phyloP scores from a whole-genome alignment of 106 monocot genomes.

The Chionographis japonica region DNA sequence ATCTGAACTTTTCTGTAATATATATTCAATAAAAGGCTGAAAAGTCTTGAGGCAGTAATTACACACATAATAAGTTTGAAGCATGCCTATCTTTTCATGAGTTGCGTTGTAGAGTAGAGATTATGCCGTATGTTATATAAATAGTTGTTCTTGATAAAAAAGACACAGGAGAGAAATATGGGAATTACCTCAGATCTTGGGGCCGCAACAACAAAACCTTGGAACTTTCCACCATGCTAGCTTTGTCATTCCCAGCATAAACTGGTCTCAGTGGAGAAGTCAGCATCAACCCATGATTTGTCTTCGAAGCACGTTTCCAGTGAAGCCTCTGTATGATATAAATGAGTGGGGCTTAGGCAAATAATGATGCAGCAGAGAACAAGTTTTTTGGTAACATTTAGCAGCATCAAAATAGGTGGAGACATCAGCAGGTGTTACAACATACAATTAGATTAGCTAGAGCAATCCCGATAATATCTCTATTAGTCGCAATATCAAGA shows the following conservation, averaged over 20 bases:
- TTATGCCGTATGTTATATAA: no score
- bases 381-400: not conserved
- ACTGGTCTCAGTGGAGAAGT: conserved; percentile 56
- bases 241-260: conserved; percentile 12
- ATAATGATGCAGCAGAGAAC: not conserved
- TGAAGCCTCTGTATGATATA: conserved; percentile 47
- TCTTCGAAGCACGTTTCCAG: conserved; percentile 69
- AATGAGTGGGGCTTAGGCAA: not conserved
- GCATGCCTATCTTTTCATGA: no score
- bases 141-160: no score
- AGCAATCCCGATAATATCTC: conserved; percentile 69
- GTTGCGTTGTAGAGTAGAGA: no score
- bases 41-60: no score
- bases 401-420: not conserved
- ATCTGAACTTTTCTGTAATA: not conserved
- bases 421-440: not conserved
- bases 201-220: conserved; percentile 58
- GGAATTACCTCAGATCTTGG: conserved; percentile 51
- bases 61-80: no score
- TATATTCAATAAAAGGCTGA: no score
- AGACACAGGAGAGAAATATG: not conserved
- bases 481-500: conserved; percentile 62
- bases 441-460: conserved; percentile 70
- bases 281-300: conserved; percentile 55
- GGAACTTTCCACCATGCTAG: conserved; percentile 9